phyloP scores from a whole-genome alignment of 805 yeast genomes.

The Peterozyma xylosa region DNA sequence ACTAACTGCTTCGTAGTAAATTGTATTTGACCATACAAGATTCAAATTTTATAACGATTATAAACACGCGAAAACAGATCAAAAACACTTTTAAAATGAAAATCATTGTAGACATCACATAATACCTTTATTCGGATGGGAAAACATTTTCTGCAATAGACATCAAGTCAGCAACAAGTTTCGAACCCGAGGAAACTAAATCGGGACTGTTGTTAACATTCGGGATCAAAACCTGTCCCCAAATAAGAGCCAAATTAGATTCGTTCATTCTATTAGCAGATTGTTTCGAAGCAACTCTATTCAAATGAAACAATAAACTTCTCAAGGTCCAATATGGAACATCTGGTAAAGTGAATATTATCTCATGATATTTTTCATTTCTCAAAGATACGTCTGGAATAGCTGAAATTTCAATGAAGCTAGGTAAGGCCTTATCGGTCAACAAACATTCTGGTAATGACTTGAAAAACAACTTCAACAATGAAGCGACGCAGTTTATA shows the following conservation, averaged over 20 bases:
- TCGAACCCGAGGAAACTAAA: conserved; percentile 69
- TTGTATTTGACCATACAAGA: conserved; percentile 41
- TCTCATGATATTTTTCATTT: conserved; percentile 76
- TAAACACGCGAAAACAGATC: no score
- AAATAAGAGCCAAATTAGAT: conserved; percentile 76
- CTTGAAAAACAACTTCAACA: conserved; percentile 76
- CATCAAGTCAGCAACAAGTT: conserved; percentile 78
- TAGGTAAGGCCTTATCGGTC: conserved; percentile 51
- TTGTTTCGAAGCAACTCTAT: conserved; percentile 59
- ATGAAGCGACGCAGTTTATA: conserved; percentile 79
- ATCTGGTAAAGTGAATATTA: conserved; percentile 87
- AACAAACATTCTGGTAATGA: conserved; percentile 83
- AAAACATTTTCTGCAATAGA: conserved; percentile 42
- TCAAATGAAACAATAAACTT: conserved; percentile 77
- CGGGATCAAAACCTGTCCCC: conserved; percentile 88
- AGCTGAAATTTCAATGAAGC: conserved; percentile 64
- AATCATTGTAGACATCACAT: no score
- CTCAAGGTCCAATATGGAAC: conserved; percentile 91
- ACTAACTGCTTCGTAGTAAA: no score
- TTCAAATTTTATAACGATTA: no score
- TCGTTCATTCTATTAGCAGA: conserved; percentile 72
- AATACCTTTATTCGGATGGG: no score
- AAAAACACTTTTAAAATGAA: no score
- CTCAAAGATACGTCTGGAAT: conserved; percentile 49
- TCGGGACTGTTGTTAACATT: conserved; percentile 58